phyloP scores from a whole-genome alignment of 495 filamentous ascomycete genomes.

The Annulohypoxylon stygium region DNA sequence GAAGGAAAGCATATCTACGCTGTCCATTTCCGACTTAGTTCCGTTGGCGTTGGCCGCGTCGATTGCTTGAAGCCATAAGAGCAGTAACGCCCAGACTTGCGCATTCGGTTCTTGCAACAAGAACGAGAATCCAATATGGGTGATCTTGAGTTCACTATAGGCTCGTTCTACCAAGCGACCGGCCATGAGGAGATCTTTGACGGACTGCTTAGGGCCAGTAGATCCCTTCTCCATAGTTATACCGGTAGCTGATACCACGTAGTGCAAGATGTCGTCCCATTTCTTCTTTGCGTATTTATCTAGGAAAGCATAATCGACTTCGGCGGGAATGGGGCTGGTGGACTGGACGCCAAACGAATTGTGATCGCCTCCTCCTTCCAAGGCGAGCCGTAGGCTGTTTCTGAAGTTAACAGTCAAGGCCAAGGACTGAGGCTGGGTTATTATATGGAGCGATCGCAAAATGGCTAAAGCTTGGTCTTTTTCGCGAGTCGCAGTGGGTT shows the following conservation, averaged over 20 bases:
- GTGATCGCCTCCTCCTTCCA: conserved; percentile 87
- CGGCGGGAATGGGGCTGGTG: conserved; percentile 65
- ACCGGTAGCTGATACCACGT: conserved; percentile 78
- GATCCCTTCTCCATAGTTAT: conserved; percentile 52
- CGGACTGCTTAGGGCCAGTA: conserved; percentile 75
- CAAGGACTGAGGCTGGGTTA: conserved; percentile 75
- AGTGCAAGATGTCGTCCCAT: conserved; percentile 96
- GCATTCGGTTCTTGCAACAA: conserved; percentile 94
- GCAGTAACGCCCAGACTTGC: conserved; percentile 94
- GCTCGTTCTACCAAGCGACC: conserved; percentile 82
- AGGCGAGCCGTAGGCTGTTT: conserved; percentile 79
- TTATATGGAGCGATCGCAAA: conserved; percentile 84
- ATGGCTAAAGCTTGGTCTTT: conserved; percentile 85
- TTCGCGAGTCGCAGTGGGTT: conserved; percentile 76
- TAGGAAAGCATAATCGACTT: conserved; percentile 75
- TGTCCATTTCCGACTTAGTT: conserved; percentile 76
- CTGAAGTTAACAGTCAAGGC: conserved; percentile 81
- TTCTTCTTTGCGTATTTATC: conserved; percentile 88
- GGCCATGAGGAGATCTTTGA: conserved; percentile 81
- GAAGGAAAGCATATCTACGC: conserved; percentile 93
- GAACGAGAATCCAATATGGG: conserved; percentile 92
- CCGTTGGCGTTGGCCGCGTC: conserved; percentile 58
- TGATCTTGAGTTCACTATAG: conserved; percentile 73
- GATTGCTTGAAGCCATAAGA: conserved; percentile 92
- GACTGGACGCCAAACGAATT: conserved; percentile 91